Conservation (phyloP, 257 asterid species). For the Solanum ahanhuiri region DNA sequence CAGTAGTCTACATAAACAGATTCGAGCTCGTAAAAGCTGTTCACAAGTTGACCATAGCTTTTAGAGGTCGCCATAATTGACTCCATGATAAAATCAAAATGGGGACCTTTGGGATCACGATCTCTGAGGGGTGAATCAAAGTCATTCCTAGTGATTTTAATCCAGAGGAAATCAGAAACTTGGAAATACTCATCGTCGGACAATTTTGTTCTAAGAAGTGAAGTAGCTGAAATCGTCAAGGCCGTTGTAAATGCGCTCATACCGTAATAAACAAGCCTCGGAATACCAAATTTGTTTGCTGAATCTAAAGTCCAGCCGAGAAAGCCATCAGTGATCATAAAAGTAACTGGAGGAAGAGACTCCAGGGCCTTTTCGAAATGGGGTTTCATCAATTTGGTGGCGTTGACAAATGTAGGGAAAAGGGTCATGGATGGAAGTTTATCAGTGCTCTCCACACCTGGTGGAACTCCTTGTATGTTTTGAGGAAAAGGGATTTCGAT, state of each 20-base stretch:
- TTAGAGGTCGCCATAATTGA: neutral
- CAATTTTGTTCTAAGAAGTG: neutral
- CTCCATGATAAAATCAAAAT: constrained; percentile 19
- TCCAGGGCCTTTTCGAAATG: constrained; percentile 34
- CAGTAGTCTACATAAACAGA: constrained; percentile 13
- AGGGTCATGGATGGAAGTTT: constrained; percentile 49
- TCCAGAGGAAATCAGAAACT: constrained; percentile 33
- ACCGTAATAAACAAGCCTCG: constrained; percentile 35
- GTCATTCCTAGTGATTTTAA: constrained; percentile 40
- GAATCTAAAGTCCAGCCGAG: constrained; percentile 55
- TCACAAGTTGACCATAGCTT: constrained; percentile 43
- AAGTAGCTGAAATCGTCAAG: neutral
- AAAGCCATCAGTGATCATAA: constrained; percentile 58
- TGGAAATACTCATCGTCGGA: constrained; percentile 25
- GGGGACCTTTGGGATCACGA: constrained; percentile 25
- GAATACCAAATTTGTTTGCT: constrained; percentile 34
- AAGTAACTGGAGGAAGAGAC: constrained; percentile 12
- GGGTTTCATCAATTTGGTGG: constrained; percentile 33
- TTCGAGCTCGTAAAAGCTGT: constrained; percentile 54
- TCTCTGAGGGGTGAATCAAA: constrained; percentile 20
- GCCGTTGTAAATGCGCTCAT: constrained; percentile 21
- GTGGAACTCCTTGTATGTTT: constrained; percentile 30
- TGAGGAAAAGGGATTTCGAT: constrained; percentile 51
- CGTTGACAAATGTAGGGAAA: constrained; percentile 25
- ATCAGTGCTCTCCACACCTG: constrained; percentile 51